Base-by-base conservation (phyloP, 768 basidiomycete genomes). In the Clitopilus passeckerianus region DNA sequence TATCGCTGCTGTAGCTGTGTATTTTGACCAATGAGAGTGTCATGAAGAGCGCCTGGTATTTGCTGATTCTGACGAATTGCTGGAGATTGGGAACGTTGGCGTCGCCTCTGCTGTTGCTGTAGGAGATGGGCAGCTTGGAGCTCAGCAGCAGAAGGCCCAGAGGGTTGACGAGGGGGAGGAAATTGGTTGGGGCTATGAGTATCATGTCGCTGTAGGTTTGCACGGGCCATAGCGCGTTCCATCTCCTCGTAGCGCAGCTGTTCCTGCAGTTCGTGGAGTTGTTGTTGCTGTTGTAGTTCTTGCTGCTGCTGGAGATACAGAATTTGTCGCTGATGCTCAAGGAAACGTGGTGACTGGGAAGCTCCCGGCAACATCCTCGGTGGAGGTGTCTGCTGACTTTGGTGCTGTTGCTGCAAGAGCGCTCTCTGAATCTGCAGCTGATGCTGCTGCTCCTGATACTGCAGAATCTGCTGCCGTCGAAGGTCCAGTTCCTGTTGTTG, bases 291-390 rank as follows among this genome's bases (percentile, higher is more conserved):
- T 63, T 80, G 83, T 63, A 79, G 77, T 60, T 86, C 82, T 64
- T 88, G 84, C 63, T 90, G 85, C 60, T 88, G 85, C 65, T 89
- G 89, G 18, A 87, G 73, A 43, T 86, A 75, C 59, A 88, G 69
- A 56, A 86, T 80, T 67, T 90, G 90, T 52, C 89, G 85, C 59
- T 90, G 80, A 66, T 89, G 86, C 60, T 90, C 88, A 59, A 87
- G 81, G 70, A 91, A 89, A 18, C 89, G 83, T n/a, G 89, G 89
- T 2, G 90, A 90, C 64, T 90, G 89, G 3, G 87, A 85, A 20
- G 83, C 81, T 20, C 63, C 61, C 5, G 88, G 85, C 27, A 84
- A 81, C 85, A 90, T 85, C 41, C 89, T 82, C 27, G 90, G 88
- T 27, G 90, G 87, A 1, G 90, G 87, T 0, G 87, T 86, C 34